Base-by-base conservation (phyloP, 139 green algal species). In the Volvox reticuliferus region DNA sequence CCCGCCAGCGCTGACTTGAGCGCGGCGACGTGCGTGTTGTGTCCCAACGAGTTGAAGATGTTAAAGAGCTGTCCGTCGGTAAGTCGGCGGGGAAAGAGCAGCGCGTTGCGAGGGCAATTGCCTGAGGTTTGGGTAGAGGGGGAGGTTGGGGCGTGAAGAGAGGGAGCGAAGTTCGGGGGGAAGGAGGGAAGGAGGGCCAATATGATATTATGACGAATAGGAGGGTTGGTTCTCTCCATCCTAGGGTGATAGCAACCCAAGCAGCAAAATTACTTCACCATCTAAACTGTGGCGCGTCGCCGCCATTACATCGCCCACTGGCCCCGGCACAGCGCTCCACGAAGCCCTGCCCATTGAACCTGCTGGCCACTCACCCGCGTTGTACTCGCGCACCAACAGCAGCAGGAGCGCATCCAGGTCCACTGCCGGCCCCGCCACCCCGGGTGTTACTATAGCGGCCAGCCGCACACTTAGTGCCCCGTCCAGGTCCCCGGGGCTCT, bases 331-430 rank as follows among this genome's bases (percentile, higher is more conserved):
- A n/a, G n/a, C n/a, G n/a, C n/a, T n/a, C n/a, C n/a, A n/a, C n/a
- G n/a, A n/a, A n/a, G n/a, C n/a, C n/a, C n/a, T n/a, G n/a, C n/a
- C n/a, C n/a, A n/a, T n/a, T n/a, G n/a, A n/a, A n/a, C n/a, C n/a
- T 55, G 44, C 44, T 9, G 44, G 44, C 36, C 33, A 21, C 67
- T 28, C 85, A 95, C 94, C 94, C 16, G 87, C 35, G 67, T 91
- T 89, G 88, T 91, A 88, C 80, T 96, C 94, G 28, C 92, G 92
- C 80, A 96, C 55, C 50, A 95, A 77, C 30, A 94, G 86, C 77
- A 95, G 87, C 91, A 96, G 93, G 50, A 96, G 91, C 22, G 94
- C 92, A 33, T 96, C 95, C 80, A 96, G 80, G 90, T 96, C 94
- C 22, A 96, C 82, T 0, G 86, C 76, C 21, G 92, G 93, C 1